Evolutionary conservation across 1,284 basidiomycete genomes (phyloP), one percentile per base, ranked within the genome.

Genomic region (Psilocybe mexicana): DNA sequence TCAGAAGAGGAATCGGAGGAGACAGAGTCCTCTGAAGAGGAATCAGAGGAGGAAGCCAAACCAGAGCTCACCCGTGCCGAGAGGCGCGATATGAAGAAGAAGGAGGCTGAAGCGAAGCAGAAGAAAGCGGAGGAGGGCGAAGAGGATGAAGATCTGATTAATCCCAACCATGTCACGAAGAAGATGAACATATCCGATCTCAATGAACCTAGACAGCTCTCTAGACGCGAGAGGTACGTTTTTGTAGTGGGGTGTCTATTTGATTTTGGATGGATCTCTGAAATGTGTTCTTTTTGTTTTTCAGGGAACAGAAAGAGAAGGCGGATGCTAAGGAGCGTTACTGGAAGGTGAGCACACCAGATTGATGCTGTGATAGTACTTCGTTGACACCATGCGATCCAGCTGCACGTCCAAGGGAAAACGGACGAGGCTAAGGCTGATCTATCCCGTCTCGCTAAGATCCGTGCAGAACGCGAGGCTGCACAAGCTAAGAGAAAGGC

Each of bases 381-480:
- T 30, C 35, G 57, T 10, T 43, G 51, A 4, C 35, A 23, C 50
- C 35, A 26, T 43, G 10, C 26, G 45, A 38, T 57, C 5, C 60
- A 91, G 88, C 78, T 90, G 25, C 90, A 92, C 65, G 59, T 76
- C 23, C 76, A 82, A 72, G 93, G 94, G 60, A 91, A 96, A 85
- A 96, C 94, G 0, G 86, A 90, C 28, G 81, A 96, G 72, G 94
- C 94, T 36, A 92, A 94, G 75, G 72, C 85, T 3, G 94, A 97
- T 73, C 84, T 97, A 45, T 86, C 89, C 18, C 86, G 94, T 54
- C 83, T 97, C n/a, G 85, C 86, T 51, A 90, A 88, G 83, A 92
- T 97, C 67, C 84, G 85, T 62, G 86, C 85, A 58, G 90, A 95
- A 61, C 87, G 94, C 55, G 93, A 94, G 61, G 88, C 86, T 40